Evolutionary conservation across 805 yeast species (phyloP).

Genomic region (Candida silvicultrix): DNA sequence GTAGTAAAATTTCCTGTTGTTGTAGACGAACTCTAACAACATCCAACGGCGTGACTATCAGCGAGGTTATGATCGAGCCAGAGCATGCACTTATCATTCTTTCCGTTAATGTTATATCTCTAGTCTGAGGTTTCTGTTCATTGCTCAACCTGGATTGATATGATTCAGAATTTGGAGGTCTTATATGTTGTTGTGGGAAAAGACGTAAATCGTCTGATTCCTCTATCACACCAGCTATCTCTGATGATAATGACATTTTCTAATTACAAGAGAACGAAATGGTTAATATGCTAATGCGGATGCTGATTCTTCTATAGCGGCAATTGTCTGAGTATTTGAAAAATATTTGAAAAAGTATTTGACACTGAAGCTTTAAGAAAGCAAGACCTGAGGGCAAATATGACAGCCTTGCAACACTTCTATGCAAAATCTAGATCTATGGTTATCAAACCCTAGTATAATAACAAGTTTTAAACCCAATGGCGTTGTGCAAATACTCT

Average conservation of each 20-base stretch:
- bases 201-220: constrained; percentile 10
- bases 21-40: constrained; percentile 73
- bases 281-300: no score
- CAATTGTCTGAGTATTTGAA: no score
- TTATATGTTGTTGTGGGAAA: neutral
- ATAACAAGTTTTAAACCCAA: no score
- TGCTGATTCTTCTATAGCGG: no score
- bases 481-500: no score
- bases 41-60: constrained; percentile 76
- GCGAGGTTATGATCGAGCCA: constrained; percentile 67
- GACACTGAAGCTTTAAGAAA: no score
- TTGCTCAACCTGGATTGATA: neutral
- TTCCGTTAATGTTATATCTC: constrained; percentile 44
- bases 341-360: no score
- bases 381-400: no score
- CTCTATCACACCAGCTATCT: constrained; percentile 15
- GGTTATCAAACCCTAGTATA: no score
- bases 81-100: constrained; percentile 75
- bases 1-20: constrained; percentile 60
- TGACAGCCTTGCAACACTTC: no score
- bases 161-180: neutral
- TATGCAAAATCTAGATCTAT: no score
- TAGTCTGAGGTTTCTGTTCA: constrained; percentile 4
- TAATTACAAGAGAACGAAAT: no score
- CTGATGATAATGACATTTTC: constrained; percentile 14